phyloP scores from a whole-genome alignment of 306 rosid genomes.

The Prunus padus region DNA sequence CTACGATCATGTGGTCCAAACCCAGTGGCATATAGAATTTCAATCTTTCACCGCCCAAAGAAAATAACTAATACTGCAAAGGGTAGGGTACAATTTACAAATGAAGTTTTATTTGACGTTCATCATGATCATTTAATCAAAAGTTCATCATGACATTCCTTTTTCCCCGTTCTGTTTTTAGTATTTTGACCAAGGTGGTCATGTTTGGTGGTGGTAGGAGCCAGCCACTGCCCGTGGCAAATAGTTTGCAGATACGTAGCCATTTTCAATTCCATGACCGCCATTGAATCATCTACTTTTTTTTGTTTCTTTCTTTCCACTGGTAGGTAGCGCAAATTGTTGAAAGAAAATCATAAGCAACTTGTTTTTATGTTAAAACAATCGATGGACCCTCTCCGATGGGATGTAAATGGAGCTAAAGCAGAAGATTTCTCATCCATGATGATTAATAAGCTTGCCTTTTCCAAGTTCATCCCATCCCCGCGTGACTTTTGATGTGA shows the following conservation, averaged over 20 bases:
- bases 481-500: background rate
- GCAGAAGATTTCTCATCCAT: background rate
- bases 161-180: background rate
- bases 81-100: too few relatives aligned
- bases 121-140: too few relatives aligned
- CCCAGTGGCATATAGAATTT: background rate
- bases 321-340: background rate
- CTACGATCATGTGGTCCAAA: conserved; percentile 12
- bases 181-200: background rate
- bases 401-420: background rate
- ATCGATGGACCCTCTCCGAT: background rate
- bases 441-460: background rate
- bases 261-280: background rate
- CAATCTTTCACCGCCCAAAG: too few relatives aligned
- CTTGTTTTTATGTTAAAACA: background rate
- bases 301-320: background rate
- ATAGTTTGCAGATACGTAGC: background rate
- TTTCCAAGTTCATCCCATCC: background rate
- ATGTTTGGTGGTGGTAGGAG: background rate
- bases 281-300: too few relatives aligned
- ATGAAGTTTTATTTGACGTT: too few relatives aligned
- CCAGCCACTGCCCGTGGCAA: background rate
- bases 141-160: background rate
- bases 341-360: background rate
- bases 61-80: too few relatives aligned